phyloP scores from a whole-genome alignment of 1,284 basidiomycete species.

The Gomphus bonarii region DNA sequence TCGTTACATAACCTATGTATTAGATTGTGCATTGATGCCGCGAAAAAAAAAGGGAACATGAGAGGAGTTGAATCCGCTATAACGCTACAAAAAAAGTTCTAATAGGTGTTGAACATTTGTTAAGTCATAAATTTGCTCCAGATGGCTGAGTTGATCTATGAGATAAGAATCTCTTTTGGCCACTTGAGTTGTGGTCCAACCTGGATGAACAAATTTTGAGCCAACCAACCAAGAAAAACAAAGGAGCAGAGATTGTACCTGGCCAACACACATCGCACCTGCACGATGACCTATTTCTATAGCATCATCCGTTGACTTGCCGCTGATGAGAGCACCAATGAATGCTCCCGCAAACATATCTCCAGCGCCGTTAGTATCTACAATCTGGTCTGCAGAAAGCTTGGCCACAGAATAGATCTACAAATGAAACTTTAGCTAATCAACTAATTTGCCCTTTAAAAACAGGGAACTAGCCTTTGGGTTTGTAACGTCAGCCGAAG shows the following conservation, averaged over 20 bases:
- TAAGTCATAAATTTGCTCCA: not conserved
- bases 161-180: constrained; percentile 67
- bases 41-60: too few relatives aligned
- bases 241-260: constrained; percentile 37
- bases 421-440: constrained; percentile 21
- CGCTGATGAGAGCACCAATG: constrained; percentile 76
- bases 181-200: constrained; percentile 71
- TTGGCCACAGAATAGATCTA: constrained; percentile 51
- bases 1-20: too few relatives aligned
- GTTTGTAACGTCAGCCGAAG: constrained; percentile 42
- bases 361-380: constrained; percentile 99
- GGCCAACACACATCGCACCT: constrained; percentile 81
- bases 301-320: constrained; percentile 72
- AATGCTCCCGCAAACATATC: constrained; percentile 99
- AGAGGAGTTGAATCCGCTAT: constrained; percentile 9
- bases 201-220: constrained; percentile 23
- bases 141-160: constrained; percentile 13
- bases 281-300: constrained; percentile 86
- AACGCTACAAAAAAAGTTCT: constrained; percentile 1
- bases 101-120: constrained; percentile 1
- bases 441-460: constrained; percentile 14
- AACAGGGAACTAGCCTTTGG: constrained; percentile 29
- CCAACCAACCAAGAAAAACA: not conserved
- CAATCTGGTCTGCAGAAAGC: constrained; percentile 63
- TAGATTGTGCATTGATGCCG: too few relatives aligned